Evolutionary conservation across 78 protist genomes (phyloP), one percentile per base, ranked within the genome.

Genomic region (Capsaspora owczarzaki): DNA sequence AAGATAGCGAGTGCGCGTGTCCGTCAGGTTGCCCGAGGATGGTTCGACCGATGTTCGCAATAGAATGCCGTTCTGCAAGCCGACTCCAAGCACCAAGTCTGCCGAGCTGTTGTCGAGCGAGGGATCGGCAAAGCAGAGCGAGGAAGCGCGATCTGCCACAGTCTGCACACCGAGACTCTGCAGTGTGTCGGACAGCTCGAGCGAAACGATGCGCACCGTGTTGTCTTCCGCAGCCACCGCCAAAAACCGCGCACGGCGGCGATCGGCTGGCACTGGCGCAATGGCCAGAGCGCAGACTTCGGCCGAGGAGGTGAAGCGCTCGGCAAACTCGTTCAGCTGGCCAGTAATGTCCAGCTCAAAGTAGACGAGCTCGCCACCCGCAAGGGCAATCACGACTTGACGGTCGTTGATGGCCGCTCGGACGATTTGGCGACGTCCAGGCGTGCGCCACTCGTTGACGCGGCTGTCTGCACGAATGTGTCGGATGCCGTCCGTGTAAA

Each of bases 1-100:
- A 47, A 93, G 87, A 47, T 87, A 84, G 47, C 92, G 83, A 4
- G 86, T 82, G 61, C 97, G 85, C 23, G 87, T 82, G 85, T 95
- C 98, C 3, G 94, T 69, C 35, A 97, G 78, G 79, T 81, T 77
- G 43, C 98, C 99, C 29, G 94, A 61, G 6, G 79, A 23, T 0
- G 75, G 37, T 77, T 97, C 98, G 37, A 97, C 23, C 12, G 47
- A 66, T 0, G 95, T 79, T 38, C 98, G 88, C 80, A 93, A 51
- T 60, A 96, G 6, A 0, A 96, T 89, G 66, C 99, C 99, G 83
- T 97, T 97, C 43, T 23, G 31, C 41, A 94, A 66, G 12, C 99
- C 99, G 46, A 96, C 87, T 79, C 27, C 37, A 40, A 96, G 79
- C 72, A 78, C 87, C 40, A 91, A 79, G n/a, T n/a, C n/a, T n/a